Evolutionary conservation across 768 basidiomycete genomes (phyloP), one percentile per base, ranked within the genome.

Genomic region (Pleurotus sapidus): DNA sequence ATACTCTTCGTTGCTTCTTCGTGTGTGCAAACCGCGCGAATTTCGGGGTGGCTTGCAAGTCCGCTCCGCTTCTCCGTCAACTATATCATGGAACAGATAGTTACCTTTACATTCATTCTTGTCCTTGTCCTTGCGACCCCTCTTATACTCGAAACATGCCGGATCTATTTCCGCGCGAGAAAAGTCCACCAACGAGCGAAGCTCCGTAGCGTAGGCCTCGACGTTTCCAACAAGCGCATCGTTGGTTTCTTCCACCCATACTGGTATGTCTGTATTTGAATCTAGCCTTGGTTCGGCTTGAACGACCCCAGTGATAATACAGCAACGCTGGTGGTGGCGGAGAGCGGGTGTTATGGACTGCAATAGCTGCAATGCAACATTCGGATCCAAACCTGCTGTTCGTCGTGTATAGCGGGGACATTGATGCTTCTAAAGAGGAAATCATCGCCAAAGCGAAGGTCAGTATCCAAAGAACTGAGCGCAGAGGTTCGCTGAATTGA

Each of bases 301-400:
- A 67, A 70, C 68, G 61, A 49, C 88, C 58, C 60, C 64, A 56
- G 23, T 38, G 24, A 4, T 38, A 49, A 18, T 30, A 18, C 60
- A 82, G 96, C 67, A 97, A 98, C 78, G 95, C 95, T 38, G 95
- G 96, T 0, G 96, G 96, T 9, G 97, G 96, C 24, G 96, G 97
- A 1, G 96, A 98, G 71, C 84, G 95, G 1, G 97, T 99, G 1
- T 74, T 99, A 0, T 98, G 95, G 95, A 88, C 91, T 0, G 95
- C 94, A 1, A 81, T 98, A 30, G 80, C 87, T 0, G 80, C 84
- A 59, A 74, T 91, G 53, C 95, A 97, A 65, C 78, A 82, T 18
- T 76, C 80, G 15, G 80, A 89, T 57, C 80, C 80, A 3, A 74
- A 89, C 57, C 68, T 88, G 7, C 67, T 96, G 37, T 87, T 78